A percentile compares a stretch with the other conserved stretches of the same genome.
Conservation (phyloP, 805 yeast species). For the Hanseniaspora vineae region DNA sequence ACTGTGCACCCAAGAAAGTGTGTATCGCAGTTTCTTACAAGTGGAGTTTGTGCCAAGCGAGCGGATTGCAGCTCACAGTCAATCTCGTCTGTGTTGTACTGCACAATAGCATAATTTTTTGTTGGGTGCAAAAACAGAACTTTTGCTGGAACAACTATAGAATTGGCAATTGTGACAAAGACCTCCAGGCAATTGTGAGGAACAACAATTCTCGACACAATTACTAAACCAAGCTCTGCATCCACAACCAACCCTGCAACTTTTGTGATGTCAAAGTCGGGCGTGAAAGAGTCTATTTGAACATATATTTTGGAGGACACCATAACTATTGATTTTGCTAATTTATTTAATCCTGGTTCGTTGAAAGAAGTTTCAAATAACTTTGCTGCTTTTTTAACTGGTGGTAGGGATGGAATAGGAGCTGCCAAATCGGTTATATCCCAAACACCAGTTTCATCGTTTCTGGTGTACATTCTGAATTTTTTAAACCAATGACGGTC, state of each 20-base stretch:
- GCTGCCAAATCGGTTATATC: constrained; percentile 37
- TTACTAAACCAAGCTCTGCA: constrained; percentile 63
- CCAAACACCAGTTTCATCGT: constrained; percentile 46
- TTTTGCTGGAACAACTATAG: constrained; percentile 65
- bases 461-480: constrained; percentile 55
- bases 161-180: constrained; percentile 70
- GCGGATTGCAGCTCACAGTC: constrained; percentile 64
- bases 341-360: constrained; percentile 35
- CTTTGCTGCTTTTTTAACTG: constrained; percentile 50
- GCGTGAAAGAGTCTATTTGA: constrained; percentile 64
- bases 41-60: constrained; percentile 37
- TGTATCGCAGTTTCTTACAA: constrained; percentile 63
- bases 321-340: constrained; percentile 59
- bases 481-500: constrained; percentile 79
- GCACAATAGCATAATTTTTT: constrained; percentile 70
- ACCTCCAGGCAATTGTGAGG: constrained; percentile 73
- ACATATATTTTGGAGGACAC: constrained; percentile 54
- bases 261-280: constrained; percentile 29
- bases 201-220: constrained; percentile 64
- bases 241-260: constrained; percentile 73
- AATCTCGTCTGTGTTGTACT: constrained; percentile 68
- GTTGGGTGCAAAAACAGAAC: constrained; percentile 81
- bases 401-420: constrained; percentile 42
- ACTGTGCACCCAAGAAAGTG: constrained; percentile 73
- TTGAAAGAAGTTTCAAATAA: constrained; percentile 58